Evolutionary conservation across 2,329 filamentous ascomycete genomes (phyloP), one percentile per base, ranked within the genome.

Genomic region (Alternaria conjuncta): DNA sequence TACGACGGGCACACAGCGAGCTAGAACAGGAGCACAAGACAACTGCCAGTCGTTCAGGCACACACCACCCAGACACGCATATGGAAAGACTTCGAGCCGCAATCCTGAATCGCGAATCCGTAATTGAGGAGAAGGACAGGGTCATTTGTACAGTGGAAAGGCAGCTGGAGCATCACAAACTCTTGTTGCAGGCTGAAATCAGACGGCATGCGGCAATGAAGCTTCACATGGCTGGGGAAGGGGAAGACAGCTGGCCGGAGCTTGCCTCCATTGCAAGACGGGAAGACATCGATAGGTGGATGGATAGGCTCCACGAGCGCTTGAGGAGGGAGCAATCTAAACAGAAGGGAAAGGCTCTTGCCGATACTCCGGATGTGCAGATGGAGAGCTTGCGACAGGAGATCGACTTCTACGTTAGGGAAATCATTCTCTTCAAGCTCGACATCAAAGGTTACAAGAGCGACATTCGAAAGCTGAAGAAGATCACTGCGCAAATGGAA

Each of bases 391-490:
- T 84, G 54, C 78, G 78, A 50, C 74, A 75, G 55, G 80, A 82
- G 57, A 78, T 83, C 12, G 77, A 80, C 26, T 79, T 81, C 63
- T 82, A 83, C 57, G 75, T 84, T 32, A 71, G 80, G n/a, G 83
- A 85, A 51, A 84, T 84, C 57, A 80, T 84, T 23, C 77, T 82
- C 54, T 84, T 83, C 74, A 85, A 84, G 68, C 78, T 84, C 28
- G 83, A 86, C 56, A 78, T 84, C 56, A 80, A 78, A 55, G 81
- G 81, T 15, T 85, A 84, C 72, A 83, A 81, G 66, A 75, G 73
- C 21, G 77, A 80, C 36, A 78, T 79, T 58, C 79, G 75, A 59
- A 79, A 78, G 54, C 65, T 79, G 36, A 78, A 78, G 44, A 71
- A 65, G 43, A 66, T 74, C 11, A 73, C 69, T 23, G 57, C 70